These are phyloP conservation scores for Xylaria polymorpha DNA, from an alignment of 2,329 filamentous ascomycete species.

Conservation along the genomic window DNA sequence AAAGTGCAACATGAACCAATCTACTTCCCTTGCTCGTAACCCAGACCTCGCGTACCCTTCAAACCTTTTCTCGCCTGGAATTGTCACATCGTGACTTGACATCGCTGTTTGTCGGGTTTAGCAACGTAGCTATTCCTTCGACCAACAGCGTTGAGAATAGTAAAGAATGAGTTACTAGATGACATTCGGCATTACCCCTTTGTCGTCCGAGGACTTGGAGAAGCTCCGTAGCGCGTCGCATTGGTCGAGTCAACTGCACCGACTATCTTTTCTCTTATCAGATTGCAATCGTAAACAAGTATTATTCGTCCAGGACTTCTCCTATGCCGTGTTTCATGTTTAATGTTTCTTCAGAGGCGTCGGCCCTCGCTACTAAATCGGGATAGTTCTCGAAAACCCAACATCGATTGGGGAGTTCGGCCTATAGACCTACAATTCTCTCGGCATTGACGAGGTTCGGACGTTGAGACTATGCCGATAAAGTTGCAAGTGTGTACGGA, in stretches of 20 bases:
- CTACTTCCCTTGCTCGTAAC: neutral
- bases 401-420: neutral
- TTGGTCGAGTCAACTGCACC: constrained; percentile 7
- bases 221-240: constrained; percentile 27
- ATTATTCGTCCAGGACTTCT: constrained; percentile 17
- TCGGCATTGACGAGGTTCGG: constrained; percentile 1
- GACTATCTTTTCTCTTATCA: constrained; percentile 15
- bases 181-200: constrained; percentile 34
- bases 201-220: constrained; percentile 34
- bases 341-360: constrained; percentile 2
- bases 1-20: neutral
- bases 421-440: constrained; percentile 1
- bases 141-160: neutral
- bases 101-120: neutral
- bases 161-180: constrained; percentile 12
- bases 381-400: constrained; percentile 10
- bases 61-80: neutral
- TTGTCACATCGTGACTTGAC: neutral
- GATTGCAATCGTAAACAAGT: neutral
- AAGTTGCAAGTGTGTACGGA: constrained; percentile 1
- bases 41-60: neutral
- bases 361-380: neutral
- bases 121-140: neutral
- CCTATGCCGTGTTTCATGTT: constrained; percentile 17
- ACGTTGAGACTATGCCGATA: neutral